phyloP scores from a whole-genome alignment of 1,284 basidiomycete genomes.

The Papiliotrema nemorosa region DNA sequence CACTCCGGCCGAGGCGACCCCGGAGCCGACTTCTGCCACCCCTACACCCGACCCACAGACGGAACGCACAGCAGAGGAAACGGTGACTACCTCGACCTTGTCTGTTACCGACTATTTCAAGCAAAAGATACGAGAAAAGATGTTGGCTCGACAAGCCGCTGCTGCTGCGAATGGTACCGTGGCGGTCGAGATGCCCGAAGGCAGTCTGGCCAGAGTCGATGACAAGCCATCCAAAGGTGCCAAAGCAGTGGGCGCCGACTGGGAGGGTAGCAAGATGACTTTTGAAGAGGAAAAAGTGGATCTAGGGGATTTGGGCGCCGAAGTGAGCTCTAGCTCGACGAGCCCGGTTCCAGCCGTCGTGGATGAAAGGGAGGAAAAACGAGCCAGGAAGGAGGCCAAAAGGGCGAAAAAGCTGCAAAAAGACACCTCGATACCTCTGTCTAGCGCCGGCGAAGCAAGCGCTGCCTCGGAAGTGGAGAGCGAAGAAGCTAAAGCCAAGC shows the following conservation, averaged over 20 bases:
- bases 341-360: neutral
- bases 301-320: conserved; percentile 1
- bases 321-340: neutral
- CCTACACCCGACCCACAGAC: conserved; percentile 7
- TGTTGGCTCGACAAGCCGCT: conserved; percentile 30
- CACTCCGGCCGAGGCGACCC: conserved; percentile 13
- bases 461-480: neutral
- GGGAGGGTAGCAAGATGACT: conserved; percentile 36
- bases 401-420: conserved; percentile 12
- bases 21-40: conserved; percentile 13
- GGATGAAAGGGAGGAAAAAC: conserved; percentile 10
- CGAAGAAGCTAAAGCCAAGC: conserved; percentile 8
- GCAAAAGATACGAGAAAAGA: conserved; percentile 46
- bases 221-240: conserved; percentile 22
- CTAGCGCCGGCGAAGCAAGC: neutral
- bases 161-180: conserved; percentile 2
- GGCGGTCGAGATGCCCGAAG: conserved; percentile 18
- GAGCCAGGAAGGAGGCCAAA: conserved; percentile 20
- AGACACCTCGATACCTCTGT: neutral
- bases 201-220: conserved; percentile 22
- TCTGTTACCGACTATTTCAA: conserved; percentile 49
- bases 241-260: conserved; percentile 27
- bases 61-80: conserved; percentile 28
- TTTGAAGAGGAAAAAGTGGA: conserved; percentile 27
- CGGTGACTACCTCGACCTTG: conserved; percentile 34